Conservation (phyloP, 768 basidiomycete species). For the Hericium rajendrae region DNA sequence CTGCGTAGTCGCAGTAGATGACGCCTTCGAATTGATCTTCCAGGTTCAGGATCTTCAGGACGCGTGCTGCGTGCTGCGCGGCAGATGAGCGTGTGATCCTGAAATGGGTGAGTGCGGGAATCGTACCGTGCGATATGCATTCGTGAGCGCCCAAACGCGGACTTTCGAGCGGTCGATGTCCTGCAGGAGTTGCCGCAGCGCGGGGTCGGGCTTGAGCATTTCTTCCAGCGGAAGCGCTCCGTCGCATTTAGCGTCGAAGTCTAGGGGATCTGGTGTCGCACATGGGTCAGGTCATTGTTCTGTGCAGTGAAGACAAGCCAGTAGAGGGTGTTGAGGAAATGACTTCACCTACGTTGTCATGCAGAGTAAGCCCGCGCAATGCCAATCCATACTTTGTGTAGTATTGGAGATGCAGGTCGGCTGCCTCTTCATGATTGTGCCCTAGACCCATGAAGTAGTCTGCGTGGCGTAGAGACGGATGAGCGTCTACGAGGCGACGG, state of each 20-base stretch:
- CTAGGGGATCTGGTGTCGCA: slow-evolving; percentile 53
- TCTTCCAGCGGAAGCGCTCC: slow-evolving; percentile 75
- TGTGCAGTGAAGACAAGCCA: too few relatives aligned
- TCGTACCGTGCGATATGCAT: slow-evolving; percentile 67
- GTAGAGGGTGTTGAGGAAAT: neutral
- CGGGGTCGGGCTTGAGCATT: slow-evolving; percentile 58
- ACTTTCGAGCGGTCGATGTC: slow-evolving; percentile 72
- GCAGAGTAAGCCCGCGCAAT: slow-evolving; percentile 62
- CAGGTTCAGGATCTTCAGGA: slow-evolving; percentile 63
- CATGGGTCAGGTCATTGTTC: neutral
- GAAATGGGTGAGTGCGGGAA: neutral
- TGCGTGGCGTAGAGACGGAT: slow-evolving; percentile 18
- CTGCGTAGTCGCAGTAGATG: slow-evolving; percentile 69
- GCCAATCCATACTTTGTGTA: slow-evolving; percentile 80
- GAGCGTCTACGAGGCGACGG: slow-evolving; percentile 2
- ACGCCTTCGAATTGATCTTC: slow-evolving; percentile 66
- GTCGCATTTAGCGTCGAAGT: slow-evolving; percentile 80
- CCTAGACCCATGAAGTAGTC: slow-evolving; percentile 71
- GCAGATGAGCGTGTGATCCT: neutral
- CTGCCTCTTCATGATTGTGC: slow-evolving; percentile 57
- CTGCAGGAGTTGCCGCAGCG: slow-evolving; percentile 54
- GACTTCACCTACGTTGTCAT: slow-evolving; percentile 61
- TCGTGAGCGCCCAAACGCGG: slow-evolving; percentile 81
- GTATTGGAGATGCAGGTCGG: slow-evolving; percentile 59
- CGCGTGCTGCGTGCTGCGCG: slow-evolving; percentile 68